Evolutionary conservation across 208 protist genomes (phyloP), one percentile per base, ranked within the genome.

Genomic region (Wallacemonas sp.): DNA sequence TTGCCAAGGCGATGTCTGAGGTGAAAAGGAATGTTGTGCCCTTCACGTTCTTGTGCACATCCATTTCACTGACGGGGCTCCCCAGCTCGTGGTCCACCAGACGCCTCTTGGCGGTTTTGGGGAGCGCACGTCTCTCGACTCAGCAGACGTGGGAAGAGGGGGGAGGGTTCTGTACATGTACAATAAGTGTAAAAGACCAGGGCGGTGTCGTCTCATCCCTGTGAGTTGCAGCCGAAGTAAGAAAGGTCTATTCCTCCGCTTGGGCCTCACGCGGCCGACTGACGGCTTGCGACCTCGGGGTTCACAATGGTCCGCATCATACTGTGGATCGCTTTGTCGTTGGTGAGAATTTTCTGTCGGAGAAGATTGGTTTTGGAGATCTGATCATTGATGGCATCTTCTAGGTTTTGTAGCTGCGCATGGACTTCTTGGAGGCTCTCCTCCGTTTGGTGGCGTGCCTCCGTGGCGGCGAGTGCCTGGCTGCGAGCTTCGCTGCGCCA

Each of bases 381-480:
- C 69, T 96, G 90, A 44, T 96, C 90, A 34, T 63, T 90, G 51
- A 94, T 94, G 45, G 87, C 85, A 58, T 96, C 90, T 64, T 96
- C 88, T 11, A 96, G 28, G 63, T 79, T 88, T 56, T 94, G 84
- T 46, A 94, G 68, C 51, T 96, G 80, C 6, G 82, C 85, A 28
- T 91, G 78, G 2, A 94, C 78, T 56, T 88, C 86, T 67, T 91
- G 87, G 34, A 96, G 62, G 62, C 82, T 90, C 65, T 94, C 87
- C 67, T 84, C 80, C 51, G 90, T 96, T 69, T 92, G 81, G 24
- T 88, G 83, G 11, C 75, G 73, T 0, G 90, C 90, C 42, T 96
- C 87, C 6, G 82, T 70, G 0, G 90, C 90, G 21, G 87, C 87
- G 19, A 93, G 61, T 9, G 82, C 80, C 70, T 96, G 90, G 34